Base-by-base conservation (phyloP, 805 yeast species). In the Pichia gijzeniarum region DNA sequence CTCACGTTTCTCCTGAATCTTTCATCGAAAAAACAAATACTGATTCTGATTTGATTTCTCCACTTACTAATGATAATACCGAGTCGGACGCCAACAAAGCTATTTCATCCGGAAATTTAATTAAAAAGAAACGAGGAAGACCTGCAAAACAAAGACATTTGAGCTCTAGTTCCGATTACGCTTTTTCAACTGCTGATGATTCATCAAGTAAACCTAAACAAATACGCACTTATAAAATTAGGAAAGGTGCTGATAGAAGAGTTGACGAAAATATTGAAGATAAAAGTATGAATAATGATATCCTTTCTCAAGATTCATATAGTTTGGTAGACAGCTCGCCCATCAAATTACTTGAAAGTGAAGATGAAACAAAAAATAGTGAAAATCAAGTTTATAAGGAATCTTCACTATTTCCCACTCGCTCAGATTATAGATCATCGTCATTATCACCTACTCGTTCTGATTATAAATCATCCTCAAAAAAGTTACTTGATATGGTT, bases 271-370 rank as follows among this genome's bases (percentile, higher is more conserved):
- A 28, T 6, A 37, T 13, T 13, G 12, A 22, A 4, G 27, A 32
- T 13, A 31, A 21, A 9, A 17, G 14, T n/a, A 3, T 7, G 10
- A 27, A 35, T 3, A n/a, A n/a, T 16, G 36, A 41, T 16, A 19
- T 36, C n/a, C n/a, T 41, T 14, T 38, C 45, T 3, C 48, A 41
- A 22, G 48, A 45, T 17, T 45, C 48, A 12, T 40, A 36, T 31
- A 20, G 21, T 13, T 22, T 22, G 7, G 17, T 27, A 12, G 41
- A 38, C 28, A 37, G 28, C 6, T 39, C 43, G 4, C 43, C 47
- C 9, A 39, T 39, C 4, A 43, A 43, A 43, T 17, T 43, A 19
- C 36, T 32, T 30, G 35, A 30, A 34, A 31, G 38, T 27, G 42
- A 45, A 25, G 32, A 35, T 19, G 35, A 43, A 14, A 6, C 5